A percentile compares a stretch with the other conserved stretches of the same genome.
These are phyloP conservation scores for Talaromyces sp. DNA, from an alignment of 2,329 filamentous ascomycete genomes.

Conservation along the genomic window DNA sequence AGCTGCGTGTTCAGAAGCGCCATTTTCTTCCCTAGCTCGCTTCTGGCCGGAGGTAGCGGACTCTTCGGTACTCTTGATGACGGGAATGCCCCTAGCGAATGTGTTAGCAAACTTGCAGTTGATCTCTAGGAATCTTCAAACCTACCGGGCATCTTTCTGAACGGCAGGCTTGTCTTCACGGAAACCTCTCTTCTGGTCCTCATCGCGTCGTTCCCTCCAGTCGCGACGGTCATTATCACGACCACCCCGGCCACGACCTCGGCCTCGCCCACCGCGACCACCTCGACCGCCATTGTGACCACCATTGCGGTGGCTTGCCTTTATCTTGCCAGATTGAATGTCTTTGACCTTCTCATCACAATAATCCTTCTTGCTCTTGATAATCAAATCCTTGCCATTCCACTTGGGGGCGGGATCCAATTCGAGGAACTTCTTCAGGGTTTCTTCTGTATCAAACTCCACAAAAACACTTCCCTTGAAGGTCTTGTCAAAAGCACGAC, in stretches of 20 bases:
- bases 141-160: slow-evolving; percentile 44
- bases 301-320: slow-evolving; percentile 45
- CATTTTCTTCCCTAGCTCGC: slow-evolving; percentile 43
- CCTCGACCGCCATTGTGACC: slow-evolving; percentile 36
- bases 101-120: slow-evolving; percentile 17
- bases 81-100: slow-evolving; percentile 40
- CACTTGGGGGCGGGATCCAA: slow-evolving; percentile 79
- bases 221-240: slow-evolving; percentile 33
- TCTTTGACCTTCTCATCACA: slow-evolving; percentile 71
- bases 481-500: slow-evolving; percentile 65
- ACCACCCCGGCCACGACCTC: slow-evolving; percentile 4
- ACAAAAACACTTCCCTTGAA: slow-evolving; percentile 99
- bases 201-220: slow-evolving; percentile 44
- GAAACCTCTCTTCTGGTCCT: slow-evolving; percentile 44
- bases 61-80: slow-evolving; percentile 38
- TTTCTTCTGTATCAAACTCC: slow-evolving; percentile 78
- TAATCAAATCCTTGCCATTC: slow-evolving; percentile 72
- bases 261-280: slow-evolving; percentile 9
- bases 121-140: background rate
- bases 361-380: slow-evolving; percentile 88
- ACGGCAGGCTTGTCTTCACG: slow-evolving; percentile 30
- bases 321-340: slow-evolving; percentile 67
- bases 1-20: slow-evolving; percentile 34
- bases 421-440: slow-evolving; percentile 73
- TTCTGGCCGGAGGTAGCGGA: slow-evolving; percentile 37